Conservation (phyloP, 176 grass and related monocot genomes). For the Ensete ventricosum region DNA sequence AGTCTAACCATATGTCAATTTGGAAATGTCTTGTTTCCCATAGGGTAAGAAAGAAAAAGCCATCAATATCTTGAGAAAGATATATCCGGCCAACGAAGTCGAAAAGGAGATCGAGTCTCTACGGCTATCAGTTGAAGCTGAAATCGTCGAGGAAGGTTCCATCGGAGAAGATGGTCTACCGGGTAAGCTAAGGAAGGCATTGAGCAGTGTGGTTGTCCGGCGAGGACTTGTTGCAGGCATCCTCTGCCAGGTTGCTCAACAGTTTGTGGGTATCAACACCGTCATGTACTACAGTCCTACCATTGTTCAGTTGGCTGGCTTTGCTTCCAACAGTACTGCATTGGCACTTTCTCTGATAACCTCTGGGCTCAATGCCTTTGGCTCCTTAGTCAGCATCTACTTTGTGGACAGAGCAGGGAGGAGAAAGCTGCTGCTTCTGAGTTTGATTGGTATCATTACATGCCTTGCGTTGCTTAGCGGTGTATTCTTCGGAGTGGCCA, state of each 20-base stretch:
- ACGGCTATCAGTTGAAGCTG: conserved; percentile 55
- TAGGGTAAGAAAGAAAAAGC: conserved; percentile 85
- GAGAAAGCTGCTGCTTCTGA: conserved; percentile 67
- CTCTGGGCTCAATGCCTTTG: conserved; percentile 73
- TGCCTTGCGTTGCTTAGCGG: conserved; percentile 58
- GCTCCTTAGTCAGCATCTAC: conserved; percentile 85
- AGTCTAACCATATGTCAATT: neutral
- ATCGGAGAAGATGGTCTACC: conserved; percentile 41
- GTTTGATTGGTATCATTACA: conserved; percentile 58
- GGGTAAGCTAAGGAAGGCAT: conserved; percentile 58
- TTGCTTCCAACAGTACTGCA: conserved; percentile 74
- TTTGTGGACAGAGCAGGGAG: conserved; percentile 77
- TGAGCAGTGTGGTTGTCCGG: conserved; percentile 56
- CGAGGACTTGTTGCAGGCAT: conserved; percentile 70
- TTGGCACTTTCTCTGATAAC: conserved; percentile 77
- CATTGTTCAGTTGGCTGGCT: conserved; percentile 82
- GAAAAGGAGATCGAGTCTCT: conserved; percentile 84
- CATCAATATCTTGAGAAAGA: conserved; percentile 53
- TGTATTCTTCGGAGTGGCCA: conserved; percentile 48
- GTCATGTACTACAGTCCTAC: conserved; percentile 99
- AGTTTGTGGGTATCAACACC: conserved; percentile 93
- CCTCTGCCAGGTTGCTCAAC: conserved; percentile 73
- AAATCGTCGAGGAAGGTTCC: conserved; percentile 72
- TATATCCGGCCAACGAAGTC: conserved; percentile 69
- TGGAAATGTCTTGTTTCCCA: conserved; percentile 7